Conservation (phyloP, 495 filamentous ascomycete genomes). For the Echria macrotheca region DNA sequence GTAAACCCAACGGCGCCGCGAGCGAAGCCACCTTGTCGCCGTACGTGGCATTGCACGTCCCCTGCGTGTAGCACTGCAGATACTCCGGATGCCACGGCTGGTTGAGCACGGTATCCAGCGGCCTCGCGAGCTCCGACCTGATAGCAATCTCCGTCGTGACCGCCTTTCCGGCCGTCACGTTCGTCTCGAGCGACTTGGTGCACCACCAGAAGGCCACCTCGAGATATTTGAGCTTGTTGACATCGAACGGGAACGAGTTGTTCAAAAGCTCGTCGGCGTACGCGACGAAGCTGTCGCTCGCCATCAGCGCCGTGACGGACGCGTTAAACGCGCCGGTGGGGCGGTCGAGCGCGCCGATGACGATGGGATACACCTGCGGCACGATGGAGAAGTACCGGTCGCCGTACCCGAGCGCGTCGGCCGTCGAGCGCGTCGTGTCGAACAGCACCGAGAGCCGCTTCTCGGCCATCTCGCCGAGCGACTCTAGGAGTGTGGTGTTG, state of each 20-base stretch:
- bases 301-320: conserved; percentile 10
- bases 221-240: conserved; percentile 10
- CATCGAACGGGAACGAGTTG: not conserved
- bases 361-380: conserved; percentile 8
- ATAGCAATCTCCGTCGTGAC: conserved; percentile 5
- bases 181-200: conserved; percentile 11
- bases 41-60: conserved; percentile 12
- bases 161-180: conserved; percentile 2
- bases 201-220: conserved; percentile 20
- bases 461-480: conserved; percentile 1
- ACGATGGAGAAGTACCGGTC: not conserved
- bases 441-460: not conserved
- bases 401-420: conserved; percentile 1
- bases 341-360: conserved; percentile 3
- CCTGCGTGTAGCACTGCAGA: conserved; percentile 8
- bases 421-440: not conserved
- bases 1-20: not conserved
- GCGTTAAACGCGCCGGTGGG: conserved; percentile 14
- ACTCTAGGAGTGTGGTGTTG: conserved; percentile 6
- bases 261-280: conserved; percentile 13
- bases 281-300: conserved; percentile 17
- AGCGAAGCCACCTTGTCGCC: conserved; percentile 5
- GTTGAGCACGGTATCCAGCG: not conserved
- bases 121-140: not conserved
- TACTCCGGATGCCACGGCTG: conserved; percentile 8